Evolutionary conservation across 1,284 basidiomycete species (phyloP), one percentile per base, ranked within the genome.

Genomic region (Exobasidium cylindrosporum): DNA sequence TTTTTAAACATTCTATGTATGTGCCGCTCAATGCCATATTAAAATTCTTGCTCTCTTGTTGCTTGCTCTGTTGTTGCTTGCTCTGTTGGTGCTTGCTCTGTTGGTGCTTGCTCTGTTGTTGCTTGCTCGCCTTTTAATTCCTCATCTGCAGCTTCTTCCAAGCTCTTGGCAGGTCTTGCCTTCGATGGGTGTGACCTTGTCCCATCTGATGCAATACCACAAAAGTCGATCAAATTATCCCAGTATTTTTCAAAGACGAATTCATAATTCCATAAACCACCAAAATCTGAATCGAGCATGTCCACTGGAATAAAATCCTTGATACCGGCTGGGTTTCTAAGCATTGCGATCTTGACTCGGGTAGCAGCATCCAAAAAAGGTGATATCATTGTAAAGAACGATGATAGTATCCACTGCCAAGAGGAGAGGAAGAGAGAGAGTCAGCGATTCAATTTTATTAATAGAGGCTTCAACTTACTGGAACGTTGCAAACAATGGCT

Each of bases 361-460:
- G 92, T 95, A 47, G 92, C 86, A 4, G 92, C 92, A 79, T 95
- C 92, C 63, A 96, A 81, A 83, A 95, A 92, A 0, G 92, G 91
- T 5, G 87, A 83, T 68, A 96, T 89, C 43, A 88, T 89, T 66
- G 88, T 88, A 82, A 92, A 94, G 83, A 77, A 77, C 44, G 76
- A 68, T 40, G 76, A 64, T 54, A 77, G 67, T 45, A 44, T 44
- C 43, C 31, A 62, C 26, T 32, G 11, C 26, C n/a, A 21, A 58
- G 14, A 56, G 82, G 81, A 80, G 81, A n/a, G 54, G 76, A 79
- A 46, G 24, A 13, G 13, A 47, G n/a, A 68, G 29, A 28, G 62
- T 26, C 14, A 46, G 44, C 58, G 35, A 7, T 17, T 40, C 17
- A 7, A 17, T 40, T 40, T 40, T 17, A 7, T 40, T 40, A 7